A percentile compares a stretch with the other conserved stretches of the same genome.
Evolutionary conservation across 2,329 filamentous ascomycete genomes (phyloP).

Genomic region (Pyricularia pennisetigena): DNA sequence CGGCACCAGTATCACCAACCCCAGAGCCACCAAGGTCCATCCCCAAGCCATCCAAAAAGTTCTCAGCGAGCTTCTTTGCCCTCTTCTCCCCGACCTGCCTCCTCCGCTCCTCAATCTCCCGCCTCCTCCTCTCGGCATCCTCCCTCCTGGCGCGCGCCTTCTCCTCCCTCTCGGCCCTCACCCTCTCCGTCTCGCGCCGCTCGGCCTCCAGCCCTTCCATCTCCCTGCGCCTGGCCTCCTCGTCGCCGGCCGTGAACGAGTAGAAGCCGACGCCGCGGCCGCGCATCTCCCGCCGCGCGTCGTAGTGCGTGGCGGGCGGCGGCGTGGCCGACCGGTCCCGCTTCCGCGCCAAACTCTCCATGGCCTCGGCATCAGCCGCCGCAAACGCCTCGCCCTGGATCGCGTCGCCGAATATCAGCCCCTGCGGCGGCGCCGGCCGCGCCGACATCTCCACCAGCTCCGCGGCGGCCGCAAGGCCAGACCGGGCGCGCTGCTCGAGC

Average conservation of each 20-base stretch:
- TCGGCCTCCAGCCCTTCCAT: slow-evolving; percentile 66
- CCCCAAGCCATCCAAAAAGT: slow-evolving; percentile 24
- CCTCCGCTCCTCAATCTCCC: slow-evolving; percentile 47
- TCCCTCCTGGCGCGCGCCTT: slow-evolving; percentile 47
- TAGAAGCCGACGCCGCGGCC: slow-evolving; percentile 89
- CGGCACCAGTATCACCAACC: not conserved
- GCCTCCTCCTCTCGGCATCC: slow-evolving; percentile 55
- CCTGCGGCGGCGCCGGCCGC: slow-evolving; percentile 47
- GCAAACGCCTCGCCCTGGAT: slow-evolving; percentile 79
- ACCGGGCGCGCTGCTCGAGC: slow-evolving; percentile 47
- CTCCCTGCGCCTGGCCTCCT: slow-evolving; percentile 53
- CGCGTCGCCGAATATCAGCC: slow-evolving; percentile 74
- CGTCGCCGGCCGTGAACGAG: slow-evolving; percentile 74
- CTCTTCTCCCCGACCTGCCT: slow-evolving; percentile 29
- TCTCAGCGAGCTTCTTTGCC: slow-evolving; percentile 24
- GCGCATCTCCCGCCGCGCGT: slow-evolving; percentile 72
- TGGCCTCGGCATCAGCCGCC: slow-evolving; percentile 59
- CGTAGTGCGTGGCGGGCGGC: slow-evolving; percentile 73
- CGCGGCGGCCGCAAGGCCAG: slow-evolving; percentile 36
- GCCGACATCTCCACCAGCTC: slow-evolving; percentile 62
- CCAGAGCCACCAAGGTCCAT: slow-evolving; percentile 11
- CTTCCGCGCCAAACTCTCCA: slow-evolving; percentile 69
- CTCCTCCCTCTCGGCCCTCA: slow-evolving; percentile 43
- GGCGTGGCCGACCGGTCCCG: slow-evolving; percentile 74
- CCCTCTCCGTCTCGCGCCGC: slow-evolving; percentile 57